Conservation (phyloP, 371 early-diverging fungal species). For the Mortierella sp. region DNA sequence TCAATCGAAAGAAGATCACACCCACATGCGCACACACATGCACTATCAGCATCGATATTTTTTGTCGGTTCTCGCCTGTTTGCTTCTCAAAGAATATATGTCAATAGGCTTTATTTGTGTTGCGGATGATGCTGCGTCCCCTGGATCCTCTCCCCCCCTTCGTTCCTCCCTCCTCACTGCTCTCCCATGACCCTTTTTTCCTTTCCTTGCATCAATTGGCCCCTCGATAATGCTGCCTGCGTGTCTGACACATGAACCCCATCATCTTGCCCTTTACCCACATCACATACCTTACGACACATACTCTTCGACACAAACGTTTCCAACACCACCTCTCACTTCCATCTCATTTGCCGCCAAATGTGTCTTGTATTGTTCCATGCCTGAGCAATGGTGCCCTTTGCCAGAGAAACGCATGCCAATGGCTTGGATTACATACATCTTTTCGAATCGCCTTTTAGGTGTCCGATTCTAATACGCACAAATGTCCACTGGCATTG, state of each 20-base stretch:
- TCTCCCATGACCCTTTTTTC: background rate
- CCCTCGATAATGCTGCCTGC: background rate
- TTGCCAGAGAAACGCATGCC: too few relatives aligned
- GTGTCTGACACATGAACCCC: background rate
- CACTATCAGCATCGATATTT: background rate
- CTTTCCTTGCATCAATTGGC: slow-evolving; percentile 2
- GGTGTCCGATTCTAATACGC: background rate
- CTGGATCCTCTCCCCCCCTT: background rate
- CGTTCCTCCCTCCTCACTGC: background rate
- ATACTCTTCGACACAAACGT: background rate
- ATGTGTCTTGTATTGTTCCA: background rate
- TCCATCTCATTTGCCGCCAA: background rate
- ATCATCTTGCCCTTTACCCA: background rate
- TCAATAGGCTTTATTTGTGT: background rate
- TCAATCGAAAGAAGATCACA: background rate
- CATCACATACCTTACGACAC: background rate
- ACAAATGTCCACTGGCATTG: background rate
- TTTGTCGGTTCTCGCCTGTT: background rate
- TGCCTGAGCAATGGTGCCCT: background rate
- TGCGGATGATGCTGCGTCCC: slow-evolving; percentile 13
- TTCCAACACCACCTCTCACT: background rate
- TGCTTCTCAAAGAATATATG: background rate
- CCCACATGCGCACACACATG: background rate
- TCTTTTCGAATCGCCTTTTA: too few relatives aligned
- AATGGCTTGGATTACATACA: too few relatives aligned